Evolutionary conservation across 345 rosid genomes (phyloP), one percentile per base, ranked within the genome.

Genomic region (Syzygium aromaticum): DNA sequence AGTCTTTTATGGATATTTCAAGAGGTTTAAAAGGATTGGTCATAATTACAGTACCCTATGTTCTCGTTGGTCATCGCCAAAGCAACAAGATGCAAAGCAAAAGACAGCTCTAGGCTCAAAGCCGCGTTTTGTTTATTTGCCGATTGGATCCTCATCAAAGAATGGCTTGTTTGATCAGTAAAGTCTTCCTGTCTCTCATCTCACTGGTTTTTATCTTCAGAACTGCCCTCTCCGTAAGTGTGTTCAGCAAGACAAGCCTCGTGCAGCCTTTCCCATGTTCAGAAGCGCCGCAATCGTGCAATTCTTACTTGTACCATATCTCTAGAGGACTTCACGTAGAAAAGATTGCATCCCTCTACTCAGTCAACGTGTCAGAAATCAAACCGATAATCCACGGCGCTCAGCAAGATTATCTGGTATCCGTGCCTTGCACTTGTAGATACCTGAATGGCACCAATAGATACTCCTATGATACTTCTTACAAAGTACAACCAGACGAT

Each of bases 351-450:
- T 86, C 88, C 1, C 85, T 13, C 85, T 94, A 95, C 91, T 88
- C 90, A 0, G 93, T 91, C 54, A 86, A 87, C 85, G 15, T 84
- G n/a, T 88, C 92, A 6, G 89, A 88, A 64, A 85, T 94, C 89
- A 89, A 28, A 9, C 84, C 87, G 10, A 87, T 92, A 46, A 80
- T 57, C 49, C 85, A 49, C 2, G 84, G 87, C 8, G 82, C 82
- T 63, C 52, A 86, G 88, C 57, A 86, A 17, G 94, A 94, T 88
- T 92, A 89, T 88, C 91, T 89, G 33, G 86, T 94, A 54, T 88
- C 63, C 4, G 93, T 93, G 28, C 92, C 94, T 12, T 95, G 97
- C 86, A 89, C 91, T 12, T 93, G 96, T 89, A 16, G 82, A 53
- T 83, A 86, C 5, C 33, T 88, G 33, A 88, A 86, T 46, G 92